Evolutionary conservation across 2,329 filamentous ascomycete genomes (phyloP), one percentile per base, ranked within the genome.

Genomic region (Leptographium procerum): DNA sequence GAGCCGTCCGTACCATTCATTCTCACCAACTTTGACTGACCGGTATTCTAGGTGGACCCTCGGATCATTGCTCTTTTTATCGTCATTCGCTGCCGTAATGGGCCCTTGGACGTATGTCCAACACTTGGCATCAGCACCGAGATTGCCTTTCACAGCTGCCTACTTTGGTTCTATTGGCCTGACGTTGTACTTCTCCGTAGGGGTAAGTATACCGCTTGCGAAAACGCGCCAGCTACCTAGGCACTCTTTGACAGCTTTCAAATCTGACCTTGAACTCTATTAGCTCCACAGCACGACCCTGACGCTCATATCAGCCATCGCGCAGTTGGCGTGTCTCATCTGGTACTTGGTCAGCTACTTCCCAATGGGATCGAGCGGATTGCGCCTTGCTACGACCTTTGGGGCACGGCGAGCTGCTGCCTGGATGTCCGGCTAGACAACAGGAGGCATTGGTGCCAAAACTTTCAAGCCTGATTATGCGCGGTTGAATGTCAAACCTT

Each of bases 281-380:
- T 67, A 96, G 91, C 84, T 95, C 64, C 87, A 87, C 70, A 92
- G 81, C 69, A 91, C 88, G 47, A 74, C 95, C 62, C 82, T 97
- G 63, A 97, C 94, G 19, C 77, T 97, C 57, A 76, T 96, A 63
- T 88, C 91, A 26, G 85, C 89, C 61, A 79, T 96, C 61, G 75
- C 91, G 65, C 94, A 99, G 71, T 78, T 97, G 57, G 85, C 86
- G 57, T 88, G 87, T 62, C 77, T 97, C 63, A 64, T 89, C 52
- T 97, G 92, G 92, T 97, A 97, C 74, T 79, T 96, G 52, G 85
- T 97, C 71, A 95, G 89, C 73, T 99, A 99, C 72, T 97, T 97
- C 68, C 94, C 94, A 29, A 96, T 97, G 91, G 94, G 94, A 47
- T 89, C 88, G 59, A 88, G 86, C 58, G 90, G 94, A 48, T 75